A percentile compares a stretch with the other conserved stretches of the same genome.
Evolutionary conservation across 2,329 filamentous ascomycete genomes (phyloP).

Genomic region (Neofusicoccum parvum): DNA sequence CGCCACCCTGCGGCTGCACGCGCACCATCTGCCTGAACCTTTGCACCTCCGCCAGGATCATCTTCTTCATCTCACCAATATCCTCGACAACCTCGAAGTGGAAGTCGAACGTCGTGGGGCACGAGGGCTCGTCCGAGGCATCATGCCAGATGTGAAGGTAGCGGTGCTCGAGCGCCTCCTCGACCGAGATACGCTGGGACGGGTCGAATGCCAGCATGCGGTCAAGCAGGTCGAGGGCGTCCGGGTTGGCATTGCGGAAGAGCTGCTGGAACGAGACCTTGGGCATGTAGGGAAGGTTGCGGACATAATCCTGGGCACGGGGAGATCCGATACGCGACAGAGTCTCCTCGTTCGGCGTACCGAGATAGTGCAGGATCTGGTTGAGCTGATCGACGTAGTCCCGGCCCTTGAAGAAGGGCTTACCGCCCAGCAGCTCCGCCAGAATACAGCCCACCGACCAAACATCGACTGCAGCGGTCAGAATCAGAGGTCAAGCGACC

Average conservation of each 20-base stretch:
- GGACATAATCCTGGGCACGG: conserved; percentile 95
- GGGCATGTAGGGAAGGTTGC: conserved; percentile 91
- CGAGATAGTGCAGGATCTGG: conserved; percentile 97
- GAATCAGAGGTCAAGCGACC: conserved; percentile 14
- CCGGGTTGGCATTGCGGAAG: conserved; percentile 93
- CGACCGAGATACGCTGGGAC: conserved; percentile 87
- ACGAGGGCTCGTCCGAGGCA: conserved; percentile 90
- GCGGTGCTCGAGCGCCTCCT: conserved; percentile 92
- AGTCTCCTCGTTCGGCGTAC: conserved; percentile 94
- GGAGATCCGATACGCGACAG: conserved; percentile 91
- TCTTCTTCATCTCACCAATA: conserved; percentile 89
- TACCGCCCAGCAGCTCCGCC: conserved; percentile 90
- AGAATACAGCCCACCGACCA: conserved; percentile 99
- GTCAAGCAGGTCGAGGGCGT: conserved; percentile 92
- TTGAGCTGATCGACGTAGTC: conserved; percentile 99
- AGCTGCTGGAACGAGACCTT: conserved; percentile 87
- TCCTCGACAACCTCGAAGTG: conserved; percentile 98
- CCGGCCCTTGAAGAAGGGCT: conserved; percentile 98
- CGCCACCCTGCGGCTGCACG: conserved; percentile 37
- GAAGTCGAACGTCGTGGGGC: conserved; percentile 95
- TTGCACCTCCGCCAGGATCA: conserved; percentile 94
- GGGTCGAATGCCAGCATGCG: conserved; percentile 98
- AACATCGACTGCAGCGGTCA: conserved; percentile 73
- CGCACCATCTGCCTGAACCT: conserved; percentile 71
- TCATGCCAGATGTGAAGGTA: conserved; percentile 99